phyloP scores from a whole-genome alignment of 164 flowering plant genomes.

The Vitis cinerea region DNA sequence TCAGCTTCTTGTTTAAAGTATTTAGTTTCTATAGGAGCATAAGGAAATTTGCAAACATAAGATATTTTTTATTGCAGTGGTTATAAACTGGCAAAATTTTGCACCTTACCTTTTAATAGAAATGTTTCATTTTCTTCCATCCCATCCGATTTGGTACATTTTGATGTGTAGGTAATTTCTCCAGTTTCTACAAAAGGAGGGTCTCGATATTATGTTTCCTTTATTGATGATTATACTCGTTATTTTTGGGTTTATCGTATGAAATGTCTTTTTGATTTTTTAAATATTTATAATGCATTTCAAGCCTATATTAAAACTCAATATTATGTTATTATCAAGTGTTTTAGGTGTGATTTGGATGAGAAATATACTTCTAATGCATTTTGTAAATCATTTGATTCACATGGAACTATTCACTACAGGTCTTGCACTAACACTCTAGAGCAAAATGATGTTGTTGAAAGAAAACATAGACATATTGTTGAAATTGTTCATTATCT shows the following conservation, averaged over 20 bases:
- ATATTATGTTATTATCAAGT: too few relatives aligned
- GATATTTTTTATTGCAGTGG: too few relatives aligned
- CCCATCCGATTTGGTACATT: neutral
- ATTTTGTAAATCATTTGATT: too few relatives aligned
- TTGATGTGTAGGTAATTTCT: neutral
- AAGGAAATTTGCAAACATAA: too few relatives aligned
- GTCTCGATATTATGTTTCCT: too few relatives aligned
- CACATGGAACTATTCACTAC: too few relatives aligned
- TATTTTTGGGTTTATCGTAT: neutral
- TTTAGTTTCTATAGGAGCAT: too few relatives aligned
- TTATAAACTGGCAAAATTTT: neutral
- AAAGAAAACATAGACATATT: too few relatives aligned
- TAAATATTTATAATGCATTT: neutral
- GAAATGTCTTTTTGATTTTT: neutral
- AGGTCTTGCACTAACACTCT: neutral
- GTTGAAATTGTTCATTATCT: too few relatives aligned
- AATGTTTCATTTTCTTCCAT: neutral
- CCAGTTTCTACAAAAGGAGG: neutral
- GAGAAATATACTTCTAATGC: too few relatives aligned
- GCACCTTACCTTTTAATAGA: neutral
- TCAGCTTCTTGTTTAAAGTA: too few relatives aligned
- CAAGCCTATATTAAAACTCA: neutral
- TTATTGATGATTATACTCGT: neutral
- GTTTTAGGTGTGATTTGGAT: too few relatives aligned
- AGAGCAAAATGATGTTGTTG: constrained; percentile 1